phyloP scores from a whole-genome alignment of 1,284 basidiomycete species.

The Ustilago hordei region DNA sequence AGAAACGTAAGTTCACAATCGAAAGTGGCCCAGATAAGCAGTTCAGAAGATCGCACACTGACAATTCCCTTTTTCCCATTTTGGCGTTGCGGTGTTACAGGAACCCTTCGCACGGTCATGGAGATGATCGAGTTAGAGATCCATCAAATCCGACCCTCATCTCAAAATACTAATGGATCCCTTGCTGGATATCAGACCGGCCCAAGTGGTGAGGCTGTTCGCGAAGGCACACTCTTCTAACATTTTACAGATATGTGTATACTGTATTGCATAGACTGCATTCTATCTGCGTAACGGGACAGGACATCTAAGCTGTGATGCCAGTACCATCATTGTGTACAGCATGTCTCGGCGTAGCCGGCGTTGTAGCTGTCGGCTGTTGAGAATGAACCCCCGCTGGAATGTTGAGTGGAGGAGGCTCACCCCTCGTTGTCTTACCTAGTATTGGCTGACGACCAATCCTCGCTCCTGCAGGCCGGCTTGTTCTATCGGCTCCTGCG shows the following conservation, averaged over 20 bases:
- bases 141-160: conserved; percentile 18
- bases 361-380: conserved; percentile 15
- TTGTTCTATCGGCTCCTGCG: conserved; percentile 7
- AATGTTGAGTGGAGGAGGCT: conserved; percentile 17
- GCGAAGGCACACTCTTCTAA: conserved; percentile 45
- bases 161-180: not conserved
- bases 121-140: conserved; percentile 54
- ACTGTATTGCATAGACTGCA: conserved; percentile 3
- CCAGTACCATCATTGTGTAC: conserved; percentile 2
- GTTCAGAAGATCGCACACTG: not conserved
- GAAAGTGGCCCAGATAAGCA: not conserved
- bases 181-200: not conserved
- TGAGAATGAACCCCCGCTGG: conserved; percentile 5
- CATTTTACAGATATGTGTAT: not conserved
- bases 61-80: not conserved
- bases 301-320: conserved; percentile 12
- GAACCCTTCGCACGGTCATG: conserved; percentile 51
- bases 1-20: conserved; percentile 55
- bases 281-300: not conserved
- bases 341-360: conserved; percentile 25
- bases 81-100: not conserved
- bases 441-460: not conserved
- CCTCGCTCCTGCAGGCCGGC: conserved; percentile 19
- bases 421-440: not conserved
- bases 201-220: conserved; percentile 1